Evolutionary conservation across 768 basidiomycete species (phyloP).

Genomic region (Xanthoconium purpureum): DNA sequence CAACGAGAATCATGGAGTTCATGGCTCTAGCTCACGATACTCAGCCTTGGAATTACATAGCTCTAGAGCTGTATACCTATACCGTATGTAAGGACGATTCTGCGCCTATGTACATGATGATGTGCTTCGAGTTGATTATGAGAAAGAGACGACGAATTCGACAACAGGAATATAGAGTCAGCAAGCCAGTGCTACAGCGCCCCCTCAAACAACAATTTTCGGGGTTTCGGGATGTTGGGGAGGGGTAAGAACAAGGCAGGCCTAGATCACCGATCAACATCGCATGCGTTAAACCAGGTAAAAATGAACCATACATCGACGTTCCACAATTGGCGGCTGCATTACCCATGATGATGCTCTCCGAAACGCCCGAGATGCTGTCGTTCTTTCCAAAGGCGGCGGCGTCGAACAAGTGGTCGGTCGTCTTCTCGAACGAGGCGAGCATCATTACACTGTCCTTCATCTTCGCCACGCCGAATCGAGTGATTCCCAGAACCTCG

Average conservation of each 20-base stretch:
- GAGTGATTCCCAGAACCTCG: slow-evolving; percentile 95
- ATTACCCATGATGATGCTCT: slow-evolving; percentile 99
- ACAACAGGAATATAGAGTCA: neutral
- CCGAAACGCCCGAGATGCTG: slow-evolving; percentile 92
- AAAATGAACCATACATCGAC: slow-evolving; percentile 63
- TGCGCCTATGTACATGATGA: neutral
- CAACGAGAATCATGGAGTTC: neutral
- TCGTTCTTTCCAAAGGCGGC: slow-evolving; percentile 96
- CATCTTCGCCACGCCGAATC: slow-evolving; percentile 99
- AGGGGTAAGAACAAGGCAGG: slow-evolving; percentile 34
- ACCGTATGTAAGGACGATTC: too few species aligned
- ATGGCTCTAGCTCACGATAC: neutral
- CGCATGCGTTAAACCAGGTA: neutral
- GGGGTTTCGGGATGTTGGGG: slow-evolving; percentile 34
- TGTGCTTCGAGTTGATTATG: neutral
- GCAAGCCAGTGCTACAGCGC: slow-evolving; percentile 17
- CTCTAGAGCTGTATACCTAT: neutral
- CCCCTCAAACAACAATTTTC: slow-evolving; percentile 35
- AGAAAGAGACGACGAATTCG: neutral
- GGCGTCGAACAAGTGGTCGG: slow-evolving; percentile 97
- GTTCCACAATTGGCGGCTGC: slow-evolving; percentile 93
- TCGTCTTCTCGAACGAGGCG: slow-evolving; percentile 99
- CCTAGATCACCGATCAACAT: slow-evolving; percentile 22
- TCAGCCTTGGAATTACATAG: neutral
- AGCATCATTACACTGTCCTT: slow-evolving; percentile 99